A percentile compares a stretch with the other conserved stretches of the same genome.
Evolutionary conservation across 805 yeast genomes (phyloP).

Genomic region (Metschnikowia sp.): DNA sequence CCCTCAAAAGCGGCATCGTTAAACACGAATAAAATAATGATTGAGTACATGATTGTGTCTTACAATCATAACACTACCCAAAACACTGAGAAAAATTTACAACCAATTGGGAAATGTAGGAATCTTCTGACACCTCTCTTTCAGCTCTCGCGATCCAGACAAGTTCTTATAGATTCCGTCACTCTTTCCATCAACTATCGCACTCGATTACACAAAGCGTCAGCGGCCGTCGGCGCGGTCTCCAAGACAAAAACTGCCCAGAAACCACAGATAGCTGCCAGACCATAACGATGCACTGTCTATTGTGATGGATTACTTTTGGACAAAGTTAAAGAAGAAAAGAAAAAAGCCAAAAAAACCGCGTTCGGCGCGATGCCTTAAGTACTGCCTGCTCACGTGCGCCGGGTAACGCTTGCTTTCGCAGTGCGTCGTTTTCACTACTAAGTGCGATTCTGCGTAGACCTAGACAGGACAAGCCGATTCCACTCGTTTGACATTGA

Average conservation of each 20-base stretch:
- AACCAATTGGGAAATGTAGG: conserved; percentile 26
- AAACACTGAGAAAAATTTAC: not conserved
- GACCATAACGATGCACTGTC: conserved; percentile 57
- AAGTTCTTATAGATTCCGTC: conserved; percentile 44
- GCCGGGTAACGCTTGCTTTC: conserved; percentile 16
- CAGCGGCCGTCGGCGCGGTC: conserved; percentile 15
- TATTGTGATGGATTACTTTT: conserved; percentile 62
- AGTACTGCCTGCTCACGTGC: conserved; percentile 4
- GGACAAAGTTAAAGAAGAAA: conserved; percentile 55
- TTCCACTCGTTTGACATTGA: too few species aligned
- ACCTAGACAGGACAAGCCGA: too few species aligned
- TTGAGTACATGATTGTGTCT: too few species aligned
- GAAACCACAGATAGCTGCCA: conserved; percentile 15
- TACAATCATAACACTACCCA: too few species aligned
- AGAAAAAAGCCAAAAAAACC: not conserved
- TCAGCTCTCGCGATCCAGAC: conserved; percentile 44
- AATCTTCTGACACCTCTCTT: conserved; percentile 53
- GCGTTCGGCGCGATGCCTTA: conserved; percentile 1
- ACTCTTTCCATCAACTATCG: conserved; percentile 49
- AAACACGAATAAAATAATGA: too few species aligned
- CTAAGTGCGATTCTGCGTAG: too few species aligned
- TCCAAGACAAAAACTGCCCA: conserved; percentile 32
- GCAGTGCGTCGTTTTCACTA: not conserved
- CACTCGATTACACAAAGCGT: conserved; percentile 28
- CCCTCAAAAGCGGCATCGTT: too few species aligned